A percentile compares a stretch with the other conserved stretches of the same genome.
Conservation (phyloP, 768 basidiomycete species). For the Leucosporidium yakuticum region DNA sequence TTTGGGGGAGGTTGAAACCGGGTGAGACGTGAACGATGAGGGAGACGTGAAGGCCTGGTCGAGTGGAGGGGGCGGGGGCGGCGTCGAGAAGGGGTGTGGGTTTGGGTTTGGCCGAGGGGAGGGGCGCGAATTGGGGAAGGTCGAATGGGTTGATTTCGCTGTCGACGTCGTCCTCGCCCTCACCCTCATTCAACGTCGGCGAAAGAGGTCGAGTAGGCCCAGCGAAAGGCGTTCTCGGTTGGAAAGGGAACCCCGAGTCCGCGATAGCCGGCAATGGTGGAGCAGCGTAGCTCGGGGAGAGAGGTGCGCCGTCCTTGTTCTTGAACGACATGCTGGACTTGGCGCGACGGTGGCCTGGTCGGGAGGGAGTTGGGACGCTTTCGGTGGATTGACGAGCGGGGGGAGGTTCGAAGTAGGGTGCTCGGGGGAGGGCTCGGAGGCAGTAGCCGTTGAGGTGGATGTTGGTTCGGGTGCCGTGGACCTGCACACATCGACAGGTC, state of each 20-base stretch:
- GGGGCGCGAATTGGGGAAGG: not conserved
- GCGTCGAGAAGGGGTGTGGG: not conserved
- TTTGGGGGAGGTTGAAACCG: slow-evolving; percentile 22
- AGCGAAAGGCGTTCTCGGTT: not conserved
- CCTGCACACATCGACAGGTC: not conserved
- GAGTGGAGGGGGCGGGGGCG: slow-evolving; percentile 4
- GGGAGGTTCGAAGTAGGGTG: slow-evolving; percentile 24
- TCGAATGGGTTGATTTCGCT: not conserved
- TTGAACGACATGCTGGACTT: slow-evolving; percentile 17
- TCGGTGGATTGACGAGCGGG: not conserved
- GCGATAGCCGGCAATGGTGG: too few species aligned
- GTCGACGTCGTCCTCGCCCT: not conserved
- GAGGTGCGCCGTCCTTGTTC: not conserved
- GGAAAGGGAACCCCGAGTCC: not conserved
- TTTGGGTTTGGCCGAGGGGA: not conserved
- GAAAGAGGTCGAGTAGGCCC: not conserved
- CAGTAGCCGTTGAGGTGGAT: slow-evolving; percentile 22
- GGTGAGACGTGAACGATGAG: slow-evolving; percentile 22
- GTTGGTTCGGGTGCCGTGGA: not conserved
- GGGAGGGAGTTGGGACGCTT: slow-evolving; percentile 1
- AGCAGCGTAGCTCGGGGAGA: too few species aligned
- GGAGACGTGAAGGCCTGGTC: slow-evolving; percentile 16
- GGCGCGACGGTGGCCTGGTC: slow-evolving; percentile 21
- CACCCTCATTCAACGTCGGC: too few species aligned
- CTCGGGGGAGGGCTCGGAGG: slow-evolving; percentile 11